These are phyloP conservation scores for Vanrija humicola DNA, from an alignment of 1,284 basidiomycete species.

Conservation along the genomic window DNA sequence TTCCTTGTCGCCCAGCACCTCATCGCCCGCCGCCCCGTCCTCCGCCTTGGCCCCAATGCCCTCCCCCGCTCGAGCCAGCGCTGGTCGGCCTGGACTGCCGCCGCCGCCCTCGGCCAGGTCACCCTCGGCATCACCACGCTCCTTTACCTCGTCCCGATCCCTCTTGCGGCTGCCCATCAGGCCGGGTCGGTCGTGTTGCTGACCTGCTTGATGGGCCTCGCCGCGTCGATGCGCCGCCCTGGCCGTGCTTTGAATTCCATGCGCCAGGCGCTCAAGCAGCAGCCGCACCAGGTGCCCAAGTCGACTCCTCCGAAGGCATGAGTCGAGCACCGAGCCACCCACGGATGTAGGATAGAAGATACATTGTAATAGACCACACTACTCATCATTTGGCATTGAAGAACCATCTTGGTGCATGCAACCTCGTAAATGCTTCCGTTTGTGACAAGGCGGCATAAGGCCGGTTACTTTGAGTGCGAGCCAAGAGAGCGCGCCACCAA, in stretches of 20 bases:
- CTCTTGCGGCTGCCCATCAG: constrained; percentile 89
- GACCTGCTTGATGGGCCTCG: constrained; percentile 75
- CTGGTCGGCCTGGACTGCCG: constrained; percentile 66
- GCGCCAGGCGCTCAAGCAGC: constrained; percentile 11
- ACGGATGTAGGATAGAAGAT: neutral
- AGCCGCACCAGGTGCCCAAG: neutral
- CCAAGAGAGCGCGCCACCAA: no score
- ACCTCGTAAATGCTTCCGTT: neutral
- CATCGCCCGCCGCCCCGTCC: constrained; percentile 55
- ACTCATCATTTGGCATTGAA: neutral
- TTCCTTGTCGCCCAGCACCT: constrained; percentile 64
- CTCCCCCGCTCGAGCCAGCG: constrained; percentile 66
- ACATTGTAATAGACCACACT: neutral
- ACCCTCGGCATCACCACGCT: constrained; percentile 86
- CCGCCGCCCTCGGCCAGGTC: constrained; percentile 81
- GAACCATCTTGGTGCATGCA: neutral
- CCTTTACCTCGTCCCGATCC: constrained; percentile 88
- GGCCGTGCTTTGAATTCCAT: constrained; percentile 56
- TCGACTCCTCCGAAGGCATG: no score
- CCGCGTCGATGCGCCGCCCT: constrained; percentile 69
- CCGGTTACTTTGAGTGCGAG: no score
- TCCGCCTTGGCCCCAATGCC: constrained; percentile 51
- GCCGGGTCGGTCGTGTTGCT: constrained; percentile 86
- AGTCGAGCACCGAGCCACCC: no score
- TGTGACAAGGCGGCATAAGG: no score